Base-by-base conservation (phyloP, 371 early-diverging fungal genomes). In the Mortierella sp. region DNA sequence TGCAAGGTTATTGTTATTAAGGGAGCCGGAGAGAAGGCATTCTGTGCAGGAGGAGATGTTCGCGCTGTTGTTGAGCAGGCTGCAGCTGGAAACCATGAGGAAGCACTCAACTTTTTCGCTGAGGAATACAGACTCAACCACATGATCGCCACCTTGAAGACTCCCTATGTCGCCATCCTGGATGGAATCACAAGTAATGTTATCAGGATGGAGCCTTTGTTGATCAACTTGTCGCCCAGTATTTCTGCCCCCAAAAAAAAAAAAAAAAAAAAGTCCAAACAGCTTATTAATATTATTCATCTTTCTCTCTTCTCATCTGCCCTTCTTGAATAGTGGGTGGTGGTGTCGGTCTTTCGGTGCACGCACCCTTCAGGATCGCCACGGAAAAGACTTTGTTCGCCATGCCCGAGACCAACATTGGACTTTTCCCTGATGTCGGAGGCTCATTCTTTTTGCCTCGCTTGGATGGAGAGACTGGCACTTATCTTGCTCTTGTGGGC, bases 11-110 rank as follows among this genome's bases (percentile, higher is more conserved):
- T 98, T 66, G 84, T 98, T 47, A 71, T 98, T 59, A 93, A 93
- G 73, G 88, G 90, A 9, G 86, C 85, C 58, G 94, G 92, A 64
- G 88, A 87, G 44, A 87, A 87, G 64, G 98, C 95, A 2, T 98
- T 98, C 81, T 99, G 98, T 82, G 96, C 99, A 26, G 99, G 99
- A 37, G 99, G 98, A 44, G 99, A 99, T 80, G 96, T 99, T 7
- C 94, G 94, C 76, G 73, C 66, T 9, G 76, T 82, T 4, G 74
- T 76, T 26, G 71, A 81, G 61, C 55, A 74, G n/a, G 73, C 81
- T 18, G 6, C 50, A 15, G 28, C 51, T 43, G 68, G 60, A 47
- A 73, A 72, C 69, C 66, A 68, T 58, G 85, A 68, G 5, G 87
- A 87, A 11, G 92, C 95, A 4, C 66, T 94, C 62, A 81, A 85